A percentile compares a stretch with the other conserved stretches of the same genome.
These are phyloP conservation scores for Xerophyta viscosa DNA, from an alignment of 106 monocot species.

Conservation along the genomic window DNA sequence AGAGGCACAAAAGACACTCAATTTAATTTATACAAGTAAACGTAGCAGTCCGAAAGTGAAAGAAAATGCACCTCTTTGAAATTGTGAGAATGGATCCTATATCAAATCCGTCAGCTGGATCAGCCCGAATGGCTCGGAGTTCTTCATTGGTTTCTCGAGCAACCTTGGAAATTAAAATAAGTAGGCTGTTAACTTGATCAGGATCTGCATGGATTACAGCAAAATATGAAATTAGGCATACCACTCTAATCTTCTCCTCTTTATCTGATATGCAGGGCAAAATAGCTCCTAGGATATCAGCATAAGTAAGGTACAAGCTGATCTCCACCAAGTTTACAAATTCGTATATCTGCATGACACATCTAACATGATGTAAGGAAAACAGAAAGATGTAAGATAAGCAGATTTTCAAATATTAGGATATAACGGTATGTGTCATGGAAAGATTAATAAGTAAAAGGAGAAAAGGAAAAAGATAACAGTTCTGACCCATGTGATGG, in stretches of 20 bases:
- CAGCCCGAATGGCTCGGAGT: constrained; percentile 67
- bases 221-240: constrained; percentile 11
- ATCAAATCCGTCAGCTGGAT: constrained; percentile 80
- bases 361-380: not conserved
- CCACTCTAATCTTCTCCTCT: constrained; percentile 74
- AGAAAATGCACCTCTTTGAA: constrained; percentile 67
- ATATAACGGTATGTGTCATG: no score
- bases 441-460: no score
- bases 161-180: constrained; percentile 27
- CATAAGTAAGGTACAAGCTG: constrained; percentile 93
- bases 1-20: constrained; percentile 8
- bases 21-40: constrained; percentile 18
- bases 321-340: constrained; percentile 89
- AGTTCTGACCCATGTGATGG: constrained; percentile 86
- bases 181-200: not conserved
- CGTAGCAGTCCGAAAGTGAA: constrained; percentile 23
- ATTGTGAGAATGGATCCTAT: constrained; percentile 71
- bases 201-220: not conserved
- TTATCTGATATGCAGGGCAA: constrained; percentile 94
- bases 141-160: constrained; percentile 98
- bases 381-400: not conserved
- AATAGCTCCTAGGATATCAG: constrained; percentile 87
- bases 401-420: no score
- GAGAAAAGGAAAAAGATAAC: no score
- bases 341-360: constrained; percentile 80